phyloP scores from a whole-genome alignment of 805 yeast species.

The Schizosaccharomyces osmophilus region DNA sequence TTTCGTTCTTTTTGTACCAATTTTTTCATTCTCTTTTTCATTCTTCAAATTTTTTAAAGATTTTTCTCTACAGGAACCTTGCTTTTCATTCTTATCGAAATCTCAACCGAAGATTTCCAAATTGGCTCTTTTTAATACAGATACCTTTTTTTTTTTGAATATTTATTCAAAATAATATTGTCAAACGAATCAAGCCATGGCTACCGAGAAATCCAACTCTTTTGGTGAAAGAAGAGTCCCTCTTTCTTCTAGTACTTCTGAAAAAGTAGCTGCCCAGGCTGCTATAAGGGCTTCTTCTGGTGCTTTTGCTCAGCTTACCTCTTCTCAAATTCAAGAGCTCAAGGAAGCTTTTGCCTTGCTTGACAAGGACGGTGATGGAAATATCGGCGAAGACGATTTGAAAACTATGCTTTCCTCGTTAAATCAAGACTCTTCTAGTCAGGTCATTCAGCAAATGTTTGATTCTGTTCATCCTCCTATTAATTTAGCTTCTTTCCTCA shows the following conservation, averaged over 20 bases:
- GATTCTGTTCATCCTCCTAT: constrained; percentile 17
- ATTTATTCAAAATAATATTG: too few relatives aligned
- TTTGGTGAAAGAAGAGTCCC: not conserved
- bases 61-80: too few relatives aligned
- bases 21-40: too few relatives aligned
- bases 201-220: not conserved
- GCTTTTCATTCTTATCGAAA: too few relatives aligned
- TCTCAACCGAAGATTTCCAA: too few relatives aligned
- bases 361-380: constrained; percentile 24
- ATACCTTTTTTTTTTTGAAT: too few relatives aligned
- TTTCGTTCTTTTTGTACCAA: too few relatives aligned
- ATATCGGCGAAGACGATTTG: not conserved
- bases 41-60: too few relatives aligned
- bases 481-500: constrained; percentile 41
- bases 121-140: too few relatives aligned
- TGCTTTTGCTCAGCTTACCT: not conserved
- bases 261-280: not conserved
- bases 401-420: not conserved
- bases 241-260: not conserved
- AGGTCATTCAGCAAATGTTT: constrained; percentile 28
- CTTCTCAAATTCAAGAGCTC: constrained; percentile 78
- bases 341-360: constrained; percentile 90
- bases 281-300: not conserved
- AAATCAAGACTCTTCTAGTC: constrained; percentile 19
- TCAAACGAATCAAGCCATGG: not conserved